Base-by-base conservation (phyloP, 108 stramenopile species). In the Pinguiococcus pyrenoidosus region DNA sequence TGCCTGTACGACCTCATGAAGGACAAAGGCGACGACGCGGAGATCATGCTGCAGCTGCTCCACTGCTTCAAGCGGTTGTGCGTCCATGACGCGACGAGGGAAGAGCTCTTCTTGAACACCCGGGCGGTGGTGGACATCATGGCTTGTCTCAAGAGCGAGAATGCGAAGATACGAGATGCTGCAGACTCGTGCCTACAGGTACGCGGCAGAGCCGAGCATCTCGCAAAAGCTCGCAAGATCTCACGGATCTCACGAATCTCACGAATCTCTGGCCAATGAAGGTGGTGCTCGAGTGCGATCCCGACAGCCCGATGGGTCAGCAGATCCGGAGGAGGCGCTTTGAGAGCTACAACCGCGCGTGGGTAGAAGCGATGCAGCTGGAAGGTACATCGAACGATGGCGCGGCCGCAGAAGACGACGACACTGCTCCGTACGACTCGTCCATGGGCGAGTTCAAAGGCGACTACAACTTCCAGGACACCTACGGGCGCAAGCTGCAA, bases 41-140 rank as follows among this genome's bases (percentile, higher is more conserved):
- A 75, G 54, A 52, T 75, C n/a, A 46, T 50, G 6, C 60, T 73
- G 46, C 75, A 76, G 62, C 46, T 66, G 1, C 52, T 76, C 21
- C 26, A 49, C 27, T 37, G 65, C 10, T 62, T 72, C 44, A 34
- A 68, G 49, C 50, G 46, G 57, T 42, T 62, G 1, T 17, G 56
- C 20, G 32, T 4, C 21, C 33, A 35, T n/a, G 50, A 51, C 6
- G 13, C 13, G 34, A 13, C 34, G 13, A 13, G 13, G 13, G 34
- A 35, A 13, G 34, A 13, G 34, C 13, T 35, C 34, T 13, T 13
- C 34, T 35, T 13, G 5, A 7, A 8, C 29, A 46, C 46, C 23
- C 6, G 5, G 4, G 29, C 32, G 16, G 32, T 33, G 25, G 32
- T 13, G 8, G 46, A 47, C 48, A 68, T 58, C 61, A 30, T 56